Conservation (phyloP, 345 rosid species). For the Citropsis articulata region DNA sequence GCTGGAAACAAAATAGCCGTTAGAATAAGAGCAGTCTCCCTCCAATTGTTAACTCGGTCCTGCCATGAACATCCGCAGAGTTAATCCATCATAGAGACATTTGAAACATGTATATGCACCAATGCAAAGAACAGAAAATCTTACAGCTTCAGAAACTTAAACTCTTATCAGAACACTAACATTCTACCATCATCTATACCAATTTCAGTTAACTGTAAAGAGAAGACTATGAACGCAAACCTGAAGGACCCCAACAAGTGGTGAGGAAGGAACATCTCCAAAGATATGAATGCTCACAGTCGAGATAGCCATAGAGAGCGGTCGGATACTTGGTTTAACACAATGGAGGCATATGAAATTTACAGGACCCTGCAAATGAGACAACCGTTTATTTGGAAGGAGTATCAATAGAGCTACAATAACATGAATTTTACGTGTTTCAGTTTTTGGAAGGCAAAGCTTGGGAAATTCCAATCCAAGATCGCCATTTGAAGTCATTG, state of each 20-base stretch:
- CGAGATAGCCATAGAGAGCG: slow-evolving; percentile 59
- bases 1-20: slow-evolving; percentile 76
- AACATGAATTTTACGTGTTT: background rate
- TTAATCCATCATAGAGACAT: background rate
- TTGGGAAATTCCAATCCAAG: background rate
- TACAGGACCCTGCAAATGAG: slow-evolving; percentile 49
- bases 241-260: slow-evolving; percentile 61
- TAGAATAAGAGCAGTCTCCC: slow-evolving; percentile 76
- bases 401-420: background rate
- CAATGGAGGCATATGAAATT: slow-evolving; percentile 52
- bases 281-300: slow-evolving; percentile 58
- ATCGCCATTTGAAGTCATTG: background rate
- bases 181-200: background rate
- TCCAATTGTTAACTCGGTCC: slow-evolving; percentile 83
- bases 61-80: slow-evolving; percentile 26
- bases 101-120: background rate
- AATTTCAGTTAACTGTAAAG: background rate
- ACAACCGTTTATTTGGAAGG: background rate
- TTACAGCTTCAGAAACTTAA: background rate
- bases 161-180: too few species aligned
- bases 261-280: slow-evolving; percentile 67
- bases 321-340: slow-evolving; percentile 59
- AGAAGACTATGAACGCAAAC: slow-evolving; percentile 20
- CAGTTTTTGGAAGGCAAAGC: background rate
- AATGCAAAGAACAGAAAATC: background rate